phyloP scores from a whole-genome alignment of 768 basidiomycete species.

The Zangia roseola region DNA sequence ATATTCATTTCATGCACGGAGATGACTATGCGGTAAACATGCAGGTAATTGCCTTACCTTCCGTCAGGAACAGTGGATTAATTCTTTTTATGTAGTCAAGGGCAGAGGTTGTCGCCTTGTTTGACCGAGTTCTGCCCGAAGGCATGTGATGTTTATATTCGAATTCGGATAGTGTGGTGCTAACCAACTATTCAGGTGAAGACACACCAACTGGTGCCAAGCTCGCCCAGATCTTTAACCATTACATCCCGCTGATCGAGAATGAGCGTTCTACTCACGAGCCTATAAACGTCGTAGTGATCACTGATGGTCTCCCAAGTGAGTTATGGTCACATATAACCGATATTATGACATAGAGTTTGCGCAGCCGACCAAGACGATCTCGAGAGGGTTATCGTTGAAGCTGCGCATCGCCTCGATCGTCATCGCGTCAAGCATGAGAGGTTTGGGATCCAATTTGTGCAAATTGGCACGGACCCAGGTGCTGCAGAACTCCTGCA shows the following conservation, averaged over 20 bases:
- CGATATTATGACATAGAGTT: neutral
- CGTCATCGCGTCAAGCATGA: slow-evolving; percentile 31
- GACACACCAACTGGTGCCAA: slow-evolving; percentile 41
- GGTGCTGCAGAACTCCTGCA: slow-evolving; percentile 40
- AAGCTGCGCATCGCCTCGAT: slow-evolving; percentile 41
- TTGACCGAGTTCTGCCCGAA: slow-evolving; percentile 24
- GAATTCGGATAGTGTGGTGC: neutral
- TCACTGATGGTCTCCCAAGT: slow-evolving; percentile 43
- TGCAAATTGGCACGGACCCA: slow-evolving; percentile 43
- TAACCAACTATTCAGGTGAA: slow-evolving; percentile 17
- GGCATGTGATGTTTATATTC: slow-evolving; percentile 9
- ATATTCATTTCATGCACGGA: slow-evolving; percentile 43
- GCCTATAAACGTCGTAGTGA: slow-evolving; percentile 36
- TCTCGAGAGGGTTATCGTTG: slow-evolving; percentile 32
- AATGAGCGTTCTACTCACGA: slow-evolving; percentile 28
- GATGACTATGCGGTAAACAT: slow-evolving; percentile 30
- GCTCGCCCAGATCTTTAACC: slow-evolving; percentile 36
- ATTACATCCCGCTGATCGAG: slow-evolving; percentile 37
- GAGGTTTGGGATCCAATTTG: slow-evolving; percentile 45
- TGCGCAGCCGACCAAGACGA: slow-evolving; percentile 29
- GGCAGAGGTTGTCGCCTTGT: slow-evolving; percentile 22
- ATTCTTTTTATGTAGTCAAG: slow-evolving; percentile 15
- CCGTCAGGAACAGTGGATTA: neutral
- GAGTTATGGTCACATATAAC: slow-evolving; percentile 12
- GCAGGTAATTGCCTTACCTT: slow-evolving; percentile 11